These are phyloP conservation scores for Actinomortierella ambigua DNA, from an alignment of 371 early-diverging fungal species.

Conservation along the genomic window DNA sequence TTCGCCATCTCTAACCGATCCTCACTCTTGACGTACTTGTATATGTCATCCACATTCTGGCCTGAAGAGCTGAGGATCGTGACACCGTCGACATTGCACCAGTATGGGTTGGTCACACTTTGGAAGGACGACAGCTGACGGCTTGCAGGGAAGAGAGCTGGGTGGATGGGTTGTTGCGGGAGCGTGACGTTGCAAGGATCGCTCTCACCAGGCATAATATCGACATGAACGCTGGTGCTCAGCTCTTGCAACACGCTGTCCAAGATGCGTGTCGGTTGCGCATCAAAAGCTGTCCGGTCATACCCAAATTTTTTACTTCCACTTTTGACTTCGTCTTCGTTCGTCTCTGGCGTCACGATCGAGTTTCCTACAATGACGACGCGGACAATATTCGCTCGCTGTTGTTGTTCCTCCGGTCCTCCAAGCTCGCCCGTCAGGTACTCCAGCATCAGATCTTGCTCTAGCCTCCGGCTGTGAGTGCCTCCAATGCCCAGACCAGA, in stretches of 20 bases:
- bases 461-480: slow-evolving; percentile 51
- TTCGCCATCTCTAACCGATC: slow-evolving; percentile 74
- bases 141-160: slow-evolving; percentile 68
- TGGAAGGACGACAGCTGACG: slow-evolving; percentile 62
- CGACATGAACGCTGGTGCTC: slow-evolving; percentile 65
- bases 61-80: slow-evolving; percentile 84
- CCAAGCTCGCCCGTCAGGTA: slow-evolving; percentile 83
- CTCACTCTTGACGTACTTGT: slow-evolving; percentile 60
- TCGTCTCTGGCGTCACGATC: slow-evolving; percentile 48
- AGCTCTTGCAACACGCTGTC: slow-evolving; percentile 67
- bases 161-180: slow-evolving; percentile 89
- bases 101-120: slow-evolving; percentile 81
- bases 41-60: slow-evolving; percentile 87
- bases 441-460: slow-evolving; percentile 76
- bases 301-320: slow-evolving; percentile 65
- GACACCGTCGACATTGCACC: slow-evolving; percentile 65
- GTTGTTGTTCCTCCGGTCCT: slow-evolving; percentile 55
- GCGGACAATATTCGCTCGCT: slow-evolving; percentile 58
- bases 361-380: slow-evolving; percentile 83
- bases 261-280: slow-evolving; percentile 51
- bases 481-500: slow-evolving; percentile 79
- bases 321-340: slow-evolving; percentile 46
- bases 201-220: slow-evolving; percentile 83
- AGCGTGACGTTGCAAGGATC: slow-evolving; percentile 82
- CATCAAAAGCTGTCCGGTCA: slow-evolving; percentile 53